These are phyloP conservation scores for Populus hybrid DNA, from an alignment of 441 rosid species.

Conservation along the genomic window DNA sequence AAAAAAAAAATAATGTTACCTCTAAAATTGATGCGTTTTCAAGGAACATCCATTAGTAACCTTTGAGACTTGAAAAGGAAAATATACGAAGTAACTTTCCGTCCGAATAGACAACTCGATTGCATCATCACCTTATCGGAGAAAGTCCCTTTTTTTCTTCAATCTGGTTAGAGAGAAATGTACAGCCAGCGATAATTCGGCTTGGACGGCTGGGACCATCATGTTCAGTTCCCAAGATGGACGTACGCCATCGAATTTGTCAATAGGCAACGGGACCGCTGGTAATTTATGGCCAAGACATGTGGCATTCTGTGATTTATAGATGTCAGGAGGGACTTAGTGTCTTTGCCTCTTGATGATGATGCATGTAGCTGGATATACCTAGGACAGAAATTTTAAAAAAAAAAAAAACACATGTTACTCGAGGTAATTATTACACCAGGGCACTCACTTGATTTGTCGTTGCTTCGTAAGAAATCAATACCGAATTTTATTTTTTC, in stretches of 20 bases:
- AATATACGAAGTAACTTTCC: too few species aligned
- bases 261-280: background rate
- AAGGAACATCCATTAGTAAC: too few species aligned
- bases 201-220: background rate
- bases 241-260: background rate
- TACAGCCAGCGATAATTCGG: too few species aligned
- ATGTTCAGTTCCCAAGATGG: background rate
- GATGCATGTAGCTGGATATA: background rate
- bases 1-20: too few species aligned
- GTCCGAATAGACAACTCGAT: too few species aligned
- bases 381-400: background rate
- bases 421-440: background rate
- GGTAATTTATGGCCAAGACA: background rate
- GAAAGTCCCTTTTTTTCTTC: background rate
- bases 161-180: background rate
- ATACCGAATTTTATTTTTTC: too few species aligned
- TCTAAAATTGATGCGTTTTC: too few species aligned
- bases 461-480: background rate
- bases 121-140: too few species aligned
- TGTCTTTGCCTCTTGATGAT: background rate
- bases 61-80: too few species aligned
- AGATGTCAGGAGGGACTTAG: background rate
- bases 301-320: background rate
- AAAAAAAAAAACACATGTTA: background rate
- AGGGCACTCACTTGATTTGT: background rate